A percentile compares a stretch with the other conserved stretches of the same genome.
These are phyloP conservation scores for Leccinum subgranulosum DNA, from an alignment of 768 basidiomycete genomes.

Conservation along the genomic window DNA sequence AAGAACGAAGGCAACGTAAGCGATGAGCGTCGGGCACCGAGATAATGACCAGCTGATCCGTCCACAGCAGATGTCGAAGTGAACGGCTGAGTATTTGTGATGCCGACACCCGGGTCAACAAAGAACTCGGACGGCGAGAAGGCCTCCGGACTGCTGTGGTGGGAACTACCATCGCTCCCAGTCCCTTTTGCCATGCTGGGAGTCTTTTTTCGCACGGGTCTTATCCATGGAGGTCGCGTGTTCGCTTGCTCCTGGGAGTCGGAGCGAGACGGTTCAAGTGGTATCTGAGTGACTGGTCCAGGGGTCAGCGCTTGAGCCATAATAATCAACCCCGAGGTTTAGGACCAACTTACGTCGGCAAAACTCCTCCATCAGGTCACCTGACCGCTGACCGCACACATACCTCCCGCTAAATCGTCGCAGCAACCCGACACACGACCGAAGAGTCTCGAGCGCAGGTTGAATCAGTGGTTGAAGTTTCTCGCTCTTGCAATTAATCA, in stretches of 20 bases:
- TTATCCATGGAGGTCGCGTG: conserved; percentile 78
- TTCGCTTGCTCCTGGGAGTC: conserved; percentile 47
- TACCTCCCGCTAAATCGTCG: conserved; percentile 89
- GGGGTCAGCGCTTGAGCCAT: conserved; percentile 6
- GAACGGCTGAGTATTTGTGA: conserved; percentile 28
- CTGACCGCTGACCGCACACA: conserved; percentile 85
- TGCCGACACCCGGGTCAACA: conserved; percentile 37
- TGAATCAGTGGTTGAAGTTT: conserved; percentile 72
- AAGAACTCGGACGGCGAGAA: conserved; percentile 68
- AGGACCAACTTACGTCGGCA: conserved; percentile 64
- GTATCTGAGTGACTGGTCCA: conserved; percentile 73
- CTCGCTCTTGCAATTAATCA: conserved; percentile 86
- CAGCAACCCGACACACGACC: conserved; percentile 85
- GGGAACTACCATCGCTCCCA: conserved; percentile 43
- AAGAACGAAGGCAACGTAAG: conserved; percentile 25
- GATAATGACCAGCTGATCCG: conserved; percentile 20
- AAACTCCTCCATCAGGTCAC: conserved; percentile 94
- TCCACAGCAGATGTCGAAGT: conserved; percentile 19
- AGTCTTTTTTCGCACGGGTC: conserved; percentile 81
- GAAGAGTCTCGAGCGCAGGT: conserved; percentile 78
- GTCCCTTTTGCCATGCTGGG: conserved; percentile 43
- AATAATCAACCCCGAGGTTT: not conserved
- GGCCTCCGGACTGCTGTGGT: conserved; percentile 58
- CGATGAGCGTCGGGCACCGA: conserved; percentile 24
- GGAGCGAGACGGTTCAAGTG: conserved; percentile 65